Evolutionary conservation across 1,284 basidiomycete genomes (phyloP).

Genomic region (Naganishia albida): DNA sequence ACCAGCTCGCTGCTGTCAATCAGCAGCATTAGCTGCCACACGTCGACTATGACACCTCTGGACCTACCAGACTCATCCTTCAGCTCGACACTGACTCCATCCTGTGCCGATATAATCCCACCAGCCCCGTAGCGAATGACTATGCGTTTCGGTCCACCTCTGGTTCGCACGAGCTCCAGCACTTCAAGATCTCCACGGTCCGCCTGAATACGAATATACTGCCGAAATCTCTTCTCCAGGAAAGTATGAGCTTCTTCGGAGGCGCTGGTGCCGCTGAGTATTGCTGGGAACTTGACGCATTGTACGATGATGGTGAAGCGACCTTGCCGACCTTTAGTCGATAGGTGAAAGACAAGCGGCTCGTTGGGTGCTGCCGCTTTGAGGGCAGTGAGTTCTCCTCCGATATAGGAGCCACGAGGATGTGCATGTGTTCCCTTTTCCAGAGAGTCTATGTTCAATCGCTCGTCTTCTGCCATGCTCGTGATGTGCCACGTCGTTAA

Average conservation of each 20-base stretch:
- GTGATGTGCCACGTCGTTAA: neutral
- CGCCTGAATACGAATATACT: slow-evolving; percentile 19
- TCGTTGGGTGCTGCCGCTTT: slow-evolving; percentile 1
- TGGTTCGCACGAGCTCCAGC: slow-evolving; percentile 4
- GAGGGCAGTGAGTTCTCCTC: slow-evolving; percentile 15
- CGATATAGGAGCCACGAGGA: slow-evolving; percentile 14
- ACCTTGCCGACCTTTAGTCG: slow-evolving; percentile 21
- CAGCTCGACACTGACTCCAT: slow-evolving; percentile 3
- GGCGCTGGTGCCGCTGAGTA: slow-evolving; percentile 3
- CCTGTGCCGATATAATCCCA: slow-evolving; percentile 7
- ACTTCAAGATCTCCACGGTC: slow-evolving; percentile 13
- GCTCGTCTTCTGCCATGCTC: slow-evolving; percentile 3
- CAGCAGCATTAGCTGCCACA: neutral
- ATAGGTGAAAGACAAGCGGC: slow-evolving; percentile 20
- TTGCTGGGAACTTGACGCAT: slow-evolving; percentile 18
- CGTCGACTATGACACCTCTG: neutral
- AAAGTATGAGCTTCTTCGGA: slow-evolving; percentile 14
- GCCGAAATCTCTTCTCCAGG: slow-evolving; percentile 20
- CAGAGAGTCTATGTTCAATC: slow-evolving; percentile 15
- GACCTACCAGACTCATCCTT: slow-evolving; percentile 1
- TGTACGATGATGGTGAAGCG: slow-evolving; percentile 17
- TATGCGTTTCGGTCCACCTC: slow-evolving; percentile 13
- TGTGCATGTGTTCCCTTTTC: neutral
- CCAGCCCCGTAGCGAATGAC: slow-evolving; percentile 19
- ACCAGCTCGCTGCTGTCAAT: slow-evolving; percentile 19